Evolutionary conservation across 352 stramenopile genomes (phyloP).

Genomic region (Phytopythium montanum): DNA sequence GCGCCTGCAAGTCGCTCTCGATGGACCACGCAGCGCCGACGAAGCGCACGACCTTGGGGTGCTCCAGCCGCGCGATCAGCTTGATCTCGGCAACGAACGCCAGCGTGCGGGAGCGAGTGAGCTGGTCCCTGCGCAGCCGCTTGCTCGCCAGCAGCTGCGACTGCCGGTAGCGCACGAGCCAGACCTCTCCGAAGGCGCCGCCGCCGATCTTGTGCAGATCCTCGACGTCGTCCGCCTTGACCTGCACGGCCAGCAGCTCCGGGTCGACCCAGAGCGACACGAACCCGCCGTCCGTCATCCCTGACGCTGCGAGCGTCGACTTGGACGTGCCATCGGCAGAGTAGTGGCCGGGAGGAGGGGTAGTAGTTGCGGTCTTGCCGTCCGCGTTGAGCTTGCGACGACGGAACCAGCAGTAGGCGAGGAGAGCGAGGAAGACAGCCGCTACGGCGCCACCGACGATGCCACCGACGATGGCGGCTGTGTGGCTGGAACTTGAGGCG

Average conservation of each 20-base stretch:
- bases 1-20: conserved; percentile 44
- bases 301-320: too few species aligned
- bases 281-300: too few species aligned
- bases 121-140: conserved; percentile 32
- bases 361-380: too few species aligned
- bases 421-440: too few species aligned
- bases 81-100: conserved; percentile 55
- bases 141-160: conserved; percentile 32
- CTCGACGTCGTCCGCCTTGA: conserved; percentile 39
- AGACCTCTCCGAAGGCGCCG: conserved; percentile 30
- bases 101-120: conserved; percentile 26
- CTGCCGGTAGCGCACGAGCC: conserved; percentile 35
- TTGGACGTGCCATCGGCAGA: too few species aligned
- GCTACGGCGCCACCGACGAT: too few species aligned
- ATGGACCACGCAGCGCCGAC: conserved; percentile 53
- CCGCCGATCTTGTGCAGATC: conserved; percentile 30
- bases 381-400: too few species aligned
- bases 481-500: too few species aligned
- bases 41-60: conserved; percentile 43
- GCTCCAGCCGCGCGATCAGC: conserved; percentile 35
- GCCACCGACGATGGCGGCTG: too few species aligned
- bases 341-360: too few species aligned
- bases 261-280: too few species aligned
- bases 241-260: conserved; percentile 13
- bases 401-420: too few species aligned